A percentile compares a stretch with the other conserved stretches of the same genome.
Evolutionary conservation across 129 eudicot genomes (phyloP).

Genomic region (Helianthus tuberosus): DNA sequence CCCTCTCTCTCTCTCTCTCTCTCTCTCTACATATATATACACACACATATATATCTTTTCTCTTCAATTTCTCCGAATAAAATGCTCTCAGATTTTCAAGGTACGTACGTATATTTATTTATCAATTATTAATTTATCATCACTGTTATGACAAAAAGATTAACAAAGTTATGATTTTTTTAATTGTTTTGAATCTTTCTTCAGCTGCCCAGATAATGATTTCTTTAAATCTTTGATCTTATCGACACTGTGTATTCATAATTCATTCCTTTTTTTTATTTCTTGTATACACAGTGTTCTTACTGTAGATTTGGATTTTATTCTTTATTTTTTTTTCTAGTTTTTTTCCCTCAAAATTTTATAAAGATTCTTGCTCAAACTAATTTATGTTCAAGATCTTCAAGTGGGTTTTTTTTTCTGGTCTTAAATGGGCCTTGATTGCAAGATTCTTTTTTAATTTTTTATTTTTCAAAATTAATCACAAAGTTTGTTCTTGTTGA

Average conservation of each 20-base stretch:
- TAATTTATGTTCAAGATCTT: background rate
- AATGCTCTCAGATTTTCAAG: slow-evolving; percentile 65
- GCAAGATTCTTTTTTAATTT: background rate
- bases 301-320: slow-evolving; percentile 15
- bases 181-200: background rate
- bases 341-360: background rate
- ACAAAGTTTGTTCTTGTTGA: background rate
- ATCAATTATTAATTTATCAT: background rate
- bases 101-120: slow-evolving; percentile 33
- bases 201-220: slow-evolving; percentile 3
- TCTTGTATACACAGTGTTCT: slow-evolving; percentile 15
- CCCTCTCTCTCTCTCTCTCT: background rate
- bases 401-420: background rate
- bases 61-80: no score
- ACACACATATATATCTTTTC: no score
- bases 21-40: background rate
- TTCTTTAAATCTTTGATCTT: background rate
- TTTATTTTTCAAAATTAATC: background rate
- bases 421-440: background rate
- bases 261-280: background rate
- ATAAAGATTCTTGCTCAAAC: background rate
- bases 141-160: background rate
- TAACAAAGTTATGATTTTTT: background rate
- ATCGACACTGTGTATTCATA: slow-evolving; percentile 5
- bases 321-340: background rate